These are phyloP conservation scores for Psilocybe sp. DNA, from an alignment of 768 basidiomycete species.

Conservation along the genomic window DNA sequence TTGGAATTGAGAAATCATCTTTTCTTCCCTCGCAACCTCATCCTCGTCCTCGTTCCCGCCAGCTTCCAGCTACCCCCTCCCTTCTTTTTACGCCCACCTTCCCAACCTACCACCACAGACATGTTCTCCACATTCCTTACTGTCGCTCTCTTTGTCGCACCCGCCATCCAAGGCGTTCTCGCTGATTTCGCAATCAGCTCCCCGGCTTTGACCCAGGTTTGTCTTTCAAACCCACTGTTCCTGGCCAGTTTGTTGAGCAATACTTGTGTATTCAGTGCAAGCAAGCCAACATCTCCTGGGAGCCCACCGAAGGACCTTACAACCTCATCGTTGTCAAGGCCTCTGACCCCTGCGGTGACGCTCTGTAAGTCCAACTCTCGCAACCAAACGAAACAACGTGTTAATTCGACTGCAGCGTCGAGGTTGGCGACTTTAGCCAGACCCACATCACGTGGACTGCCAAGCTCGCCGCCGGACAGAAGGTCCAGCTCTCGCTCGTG, in stretches of 20 bases:
- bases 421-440: constrained; percentile 54
- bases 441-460: constrained; percentile 43
- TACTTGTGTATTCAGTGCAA: constrained; percentile 45
- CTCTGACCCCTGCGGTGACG: constrained; percentile 53
- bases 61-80: constrained; percentile 22
- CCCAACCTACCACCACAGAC: constrained; percentile 32
- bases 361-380: constrained; percentile 45
- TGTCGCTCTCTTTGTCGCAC: constrained; percentile 60
- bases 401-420: constrained; percentile 37
- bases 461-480: constrained; percentile 44
- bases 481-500: constrained; percentile 49
- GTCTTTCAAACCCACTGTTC: constrained; percentile 7
- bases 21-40: constrained; percentile 22
- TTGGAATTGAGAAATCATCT: background rate
- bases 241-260: background rate
- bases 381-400: background rate
- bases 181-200: constrained; percentile 54
- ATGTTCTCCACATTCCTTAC: constrained; percentile 84
- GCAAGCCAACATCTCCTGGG: constrained; percentile 50
- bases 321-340: constrained; percentile 54
- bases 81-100: constrained; percentile 26
- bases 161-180: constrained; percentile 48
- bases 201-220: constrained; percentile 54
- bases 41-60: constrained; percentile 24
- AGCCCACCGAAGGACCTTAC: constrained; percentile 43